A percentile compares a stretch with the other conserved stretches of the same genome.
Conservation (phyloP, 805 yeast genomes). For the Vanderwaltozyma tropicalis region DNA sequence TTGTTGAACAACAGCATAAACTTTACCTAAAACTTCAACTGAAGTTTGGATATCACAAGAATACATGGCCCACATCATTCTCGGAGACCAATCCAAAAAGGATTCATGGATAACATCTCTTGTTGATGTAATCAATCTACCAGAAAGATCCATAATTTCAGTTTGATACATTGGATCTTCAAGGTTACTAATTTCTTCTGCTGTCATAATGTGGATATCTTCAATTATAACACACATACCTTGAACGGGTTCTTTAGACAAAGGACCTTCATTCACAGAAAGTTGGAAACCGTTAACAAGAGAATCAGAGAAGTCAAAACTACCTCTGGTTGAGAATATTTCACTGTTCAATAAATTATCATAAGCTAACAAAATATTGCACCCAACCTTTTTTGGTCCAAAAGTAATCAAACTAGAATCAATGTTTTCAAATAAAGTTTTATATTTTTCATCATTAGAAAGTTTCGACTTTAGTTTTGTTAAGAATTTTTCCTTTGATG, state of each 20-base stretch:
- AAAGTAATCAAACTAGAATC: constrained; percentile 45
- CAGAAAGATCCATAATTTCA: constrained; percentile 42
- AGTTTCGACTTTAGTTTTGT: constrained; percentile 26
- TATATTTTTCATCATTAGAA: constrained; percentile 14
- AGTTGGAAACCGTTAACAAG: constrained; percentile 76
- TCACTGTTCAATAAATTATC: constrained; percentile 29
- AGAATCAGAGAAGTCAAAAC: constrained; percentile 45
- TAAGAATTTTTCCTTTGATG: constrained; percentile 19
- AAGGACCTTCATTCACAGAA: constrained; percentile 76
- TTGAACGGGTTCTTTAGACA: constrained; percentile 78
- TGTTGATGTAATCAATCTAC: constrained; percentile 63
- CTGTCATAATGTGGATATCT: constrained; percentile 27
- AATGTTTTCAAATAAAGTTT: constrained; percentile 23
- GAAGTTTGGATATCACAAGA: constrained; percentile 92
- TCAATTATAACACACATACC: constrained; percentile 57
- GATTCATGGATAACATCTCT: constrained; percentile 64
- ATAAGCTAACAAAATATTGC: constrained; percentile 52
- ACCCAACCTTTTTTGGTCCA: constrained; percentile 70
- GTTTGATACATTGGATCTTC: constrained; percentile 18
- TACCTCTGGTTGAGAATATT: constrained; percentile 12
- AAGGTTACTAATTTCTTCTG: constrained; percentile 19
- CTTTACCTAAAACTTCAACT: constrained; percentile 89
- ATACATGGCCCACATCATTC: constrained; percentile 87
- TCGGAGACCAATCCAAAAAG: constrained; percentile 74
- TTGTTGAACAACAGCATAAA: constrained; percentile 85